phyloP scores from a whole-genome alignment of 2,329 filamentous ascomycete species.

The Harringtonia aguacate region DNA sequence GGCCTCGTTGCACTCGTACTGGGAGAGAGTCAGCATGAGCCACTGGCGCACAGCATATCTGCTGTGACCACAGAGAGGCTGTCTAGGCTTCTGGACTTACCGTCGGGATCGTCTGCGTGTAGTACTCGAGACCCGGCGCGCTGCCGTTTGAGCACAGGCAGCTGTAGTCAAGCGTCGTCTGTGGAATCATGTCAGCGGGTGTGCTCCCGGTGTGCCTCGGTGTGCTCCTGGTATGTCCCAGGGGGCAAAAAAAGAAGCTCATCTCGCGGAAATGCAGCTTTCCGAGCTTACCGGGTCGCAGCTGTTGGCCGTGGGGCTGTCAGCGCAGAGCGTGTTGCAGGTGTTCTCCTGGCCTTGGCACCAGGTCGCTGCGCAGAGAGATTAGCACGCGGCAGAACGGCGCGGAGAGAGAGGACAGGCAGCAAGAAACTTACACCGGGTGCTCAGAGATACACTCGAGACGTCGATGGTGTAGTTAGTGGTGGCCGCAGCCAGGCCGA shows the following conservation, averaged over 20 bases:
- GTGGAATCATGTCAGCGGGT: neutral
- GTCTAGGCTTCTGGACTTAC: too few species aligned
- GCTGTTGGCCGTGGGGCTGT: conserved; percentile 25
- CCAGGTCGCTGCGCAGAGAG: conserved; percentile 36
- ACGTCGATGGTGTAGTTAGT: conserved; percentile 36
- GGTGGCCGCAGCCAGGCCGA: conserved; percentile 27
- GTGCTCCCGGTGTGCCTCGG: too few species aligned
- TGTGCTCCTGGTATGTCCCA: neutral
- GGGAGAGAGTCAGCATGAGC: neutral
- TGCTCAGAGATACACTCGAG: conserved; percentile 18
- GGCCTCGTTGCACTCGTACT: conserved; percentile 41
- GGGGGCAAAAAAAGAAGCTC: too few species aligned
- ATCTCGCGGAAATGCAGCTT: too few species aligned
- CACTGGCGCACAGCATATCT: neutral
- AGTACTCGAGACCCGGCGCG: conserved; percentile 41
- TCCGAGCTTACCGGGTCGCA: conserved; percentile 33
- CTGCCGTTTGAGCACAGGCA: conserved; percentile 40
- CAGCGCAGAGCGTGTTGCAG: conserved; percentile 36
- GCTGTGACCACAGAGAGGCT: neutral
- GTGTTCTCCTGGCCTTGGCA: conserved; percentile 40
- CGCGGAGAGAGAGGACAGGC: neutral
- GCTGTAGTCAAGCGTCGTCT: conserved; percentile 33
- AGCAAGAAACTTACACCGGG: conserved; percentile 26
- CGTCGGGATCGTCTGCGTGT: conserved; percentile 38
- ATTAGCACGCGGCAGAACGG: conserved; percentile 12